These are phyloP conservation scores for Astragalus membranaceus DNA, from an alignment of 306 rosid species.

Conservation along the genomic window DNA sequence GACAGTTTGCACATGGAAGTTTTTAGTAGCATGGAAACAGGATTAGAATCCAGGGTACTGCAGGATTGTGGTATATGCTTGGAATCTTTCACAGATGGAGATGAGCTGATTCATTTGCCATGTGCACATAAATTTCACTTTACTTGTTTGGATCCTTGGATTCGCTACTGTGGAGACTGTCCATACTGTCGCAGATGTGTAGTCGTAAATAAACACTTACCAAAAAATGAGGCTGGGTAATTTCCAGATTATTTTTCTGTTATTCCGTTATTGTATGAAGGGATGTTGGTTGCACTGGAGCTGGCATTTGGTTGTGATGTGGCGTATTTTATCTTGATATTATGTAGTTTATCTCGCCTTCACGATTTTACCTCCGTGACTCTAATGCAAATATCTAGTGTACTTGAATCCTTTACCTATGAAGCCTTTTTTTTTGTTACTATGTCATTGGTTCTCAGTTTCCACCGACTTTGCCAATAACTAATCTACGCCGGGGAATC, in stretches of 20 bases:
- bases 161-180: constrained; percentile 70
- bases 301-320: constrained; percentile 7
- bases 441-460: no score
- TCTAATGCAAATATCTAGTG: neutral
- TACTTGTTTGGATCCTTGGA: constrained; percentile 77
- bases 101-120: constrained; percentile 51
- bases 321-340: neutral
- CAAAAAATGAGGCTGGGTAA: neutral
- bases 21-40: constrained; percentile 30
- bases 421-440: no score
- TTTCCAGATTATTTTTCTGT: neutral
- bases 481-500: no score
- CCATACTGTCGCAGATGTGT: constrained; percentile 70
- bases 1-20: constrained; percentile 47
- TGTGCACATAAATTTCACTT: constrained; percentile 77
- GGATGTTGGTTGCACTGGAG: constrained; percentile 4
- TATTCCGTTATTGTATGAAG: constrained; percentile 9
- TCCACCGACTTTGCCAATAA: no score
- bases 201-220: constrained; percentile 22
- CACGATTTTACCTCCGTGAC: neutral
- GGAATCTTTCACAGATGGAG: constrained; percentile 62
- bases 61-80: constrained; percentile 83
- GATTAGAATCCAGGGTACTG: constrained; percentile 22
- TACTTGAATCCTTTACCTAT: neutral
- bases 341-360: neutral